These are phyloP conservation scores for Oehlia diaphana DNA, from an alignment of 192 early-diverging fungal genomes.

Conservation along the genomic window DNA sequence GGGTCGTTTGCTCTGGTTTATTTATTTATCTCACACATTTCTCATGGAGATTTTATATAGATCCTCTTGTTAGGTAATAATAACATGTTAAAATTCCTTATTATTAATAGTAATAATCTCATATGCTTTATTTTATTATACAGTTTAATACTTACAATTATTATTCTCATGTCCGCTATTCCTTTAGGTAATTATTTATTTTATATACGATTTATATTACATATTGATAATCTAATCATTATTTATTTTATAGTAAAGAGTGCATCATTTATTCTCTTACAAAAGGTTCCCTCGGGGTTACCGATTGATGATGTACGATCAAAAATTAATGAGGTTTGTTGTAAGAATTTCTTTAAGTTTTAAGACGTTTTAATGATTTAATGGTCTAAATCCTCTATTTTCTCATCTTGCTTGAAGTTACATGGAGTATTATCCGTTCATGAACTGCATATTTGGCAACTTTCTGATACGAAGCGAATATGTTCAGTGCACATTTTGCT, in stretches of 20 bases:
- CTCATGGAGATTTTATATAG: constrained; percentile 78
- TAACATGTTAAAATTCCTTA: background rate
- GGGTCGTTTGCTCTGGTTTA: constrained; percentile 78
- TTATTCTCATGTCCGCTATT: constrained; percentile 58
- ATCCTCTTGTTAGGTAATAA: constrained; percentile 72
- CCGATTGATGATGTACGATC: constrained; percentile 61
- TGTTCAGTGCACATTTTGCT: constrained; percentile 83
- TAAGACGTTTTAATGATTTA: background rate
- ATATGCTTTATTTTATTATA: background rate
- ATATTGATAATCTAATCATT: background rate
- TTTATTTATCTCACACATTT: constrained; percentile 72
- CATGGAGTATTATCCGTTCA: constrained; percentile 72
- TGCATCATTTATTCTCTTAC: constrained; percentile 78
- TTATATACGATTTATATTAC: background rate
- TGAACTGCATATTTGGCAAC: constrained; percentile 91
- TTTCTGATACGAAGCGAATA: constrained; percentile 81
- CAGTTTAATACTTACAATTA: constrained; percentile 58
- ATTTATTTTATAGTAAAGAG: constrained; percentile 40
- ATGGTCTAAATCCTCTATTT: background rate
- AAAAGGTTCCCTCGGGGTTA: constrained; percentile 73
- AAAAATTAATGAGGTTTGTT: constrained; percentile 54
- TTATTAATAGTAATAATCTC: background rate
- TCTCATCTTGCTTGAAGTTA: background rate
- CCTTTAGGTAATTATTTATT: constrained; percentile 42
- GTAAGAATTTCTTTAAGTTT: background rate